These are phyloP conservation scores for Annulohypoxylon stygium DNA, from an alignment of 495 filamentous ascomycete genomes.

Conservation along the genomic window DNA sequence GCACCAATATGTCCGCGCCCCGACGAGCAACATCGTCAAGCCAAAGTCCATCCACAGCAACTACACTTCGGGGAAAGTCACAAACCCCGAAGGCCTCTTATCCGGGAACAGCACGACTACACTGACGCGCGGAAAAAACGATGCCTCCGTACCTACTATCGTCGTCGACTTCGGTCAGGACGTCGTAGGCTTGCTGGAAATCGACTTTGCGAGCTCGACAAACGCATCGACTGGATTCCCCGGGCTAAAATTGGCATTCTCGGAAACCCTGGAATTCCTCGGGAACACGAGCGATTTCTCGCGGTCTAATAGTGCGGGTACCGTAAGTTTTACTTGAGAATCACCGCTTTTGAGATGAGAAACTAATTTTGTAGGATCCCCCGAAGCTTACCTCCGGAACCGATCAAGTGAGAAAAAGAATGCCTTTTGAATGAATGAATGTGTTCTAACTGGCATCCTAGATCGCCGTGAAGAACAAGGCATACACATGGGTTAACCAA, in stretches of 20 bases:
- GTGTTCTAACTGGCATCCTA: slow-evolving; percentile 26
- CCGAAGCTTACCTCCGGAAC: slow-evolving; percentile 53
- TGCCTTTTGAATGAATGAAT: not conserved
- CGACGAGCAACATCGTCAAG: slow-evolving; percentile 22
- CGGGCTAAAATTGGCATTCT: slow-evolving; percentile 61
- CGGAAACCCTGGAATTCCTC: slow-evolving; percentile 59
- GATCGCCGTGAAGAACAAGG: slow-evolving; percentile 55
- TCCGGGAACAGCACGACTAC: slow-evolving; percentile 42
- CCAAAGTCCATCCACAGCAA: slow-evolving; percentile 30
- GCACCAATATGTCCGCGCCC: slow-evolving; percentile 46
- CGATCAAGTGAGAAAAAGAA: slow-evolving; percentile 52
- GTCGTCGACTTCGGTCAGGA: slow-evolving; percentile 63
- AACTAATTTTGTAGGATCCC: slow-evolving; percentile 34
- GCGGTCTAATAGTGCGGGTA: slow-evolving; percentile 56
- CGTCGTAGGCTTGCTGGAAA: slow-evolving; percentile 53
- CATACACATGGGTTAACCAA: slow-evolving; percentile 58
- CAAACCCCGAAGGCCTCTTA: slow-evolving; percentile 52
- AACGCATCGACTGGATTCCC: slow-evolving; percentile 48
- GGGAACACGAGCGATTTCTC: slow-evolving; percentile 60
- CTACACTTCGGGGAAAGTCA: slow-evolving; percentile 48
- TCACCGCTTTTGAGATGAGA: not conserved
- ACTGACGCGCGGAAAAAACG: slow-evolving; percentile 36
- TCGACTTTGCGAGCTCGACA: slow-evolving; percentile 44
- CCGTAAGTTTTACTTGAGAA: slow-evolving; percentile 4
- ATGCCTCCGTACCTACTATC: slow-evolving; percentile 39